These are phyloP conservation scores for Stephanodiscus minutulus DNA, from an alignment of 108 stramenopile genomes.

Conservation along the genomic window DNA sequence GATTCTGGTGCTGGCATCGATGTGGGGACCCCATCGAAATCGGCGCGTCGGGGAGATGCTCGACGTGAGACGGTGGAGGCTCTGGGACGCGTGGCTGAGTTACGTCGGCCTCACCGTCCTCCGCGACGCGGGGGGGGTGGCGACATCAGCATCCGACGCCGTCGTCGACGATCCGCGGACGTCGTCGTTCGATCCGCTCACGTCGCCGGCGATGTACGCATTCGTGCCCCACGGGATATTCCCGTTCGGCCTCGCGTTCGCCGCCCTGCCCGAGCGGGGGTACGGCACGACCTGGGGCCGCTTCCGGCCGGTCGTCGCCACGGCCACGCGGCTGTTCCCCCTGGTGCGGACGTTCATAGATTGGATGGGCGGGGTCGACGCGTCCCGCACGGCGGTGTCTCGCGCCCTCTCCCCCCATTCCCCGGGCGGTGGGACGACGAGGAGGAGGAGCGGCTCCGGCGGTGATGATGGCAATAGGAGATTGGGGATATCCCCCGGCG, in stretches of 20 bases:
- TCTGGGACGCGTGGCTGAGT: conserved; percentile 82
- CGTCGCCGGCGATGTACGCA: conserved; percentile 74
- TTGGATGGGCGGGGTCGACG: conserved; percentile 75
- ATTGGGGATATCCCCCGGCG: conserved; percentile 84
- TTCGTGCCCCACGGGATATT: conserved; percentile 93
- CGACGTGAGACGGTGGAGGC: conserved; percentile 62
- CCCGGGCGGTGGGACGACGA: no score
- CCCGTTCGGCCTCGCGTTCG: conserved; percentile 88
- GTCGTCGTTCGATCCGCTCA: conserved; percentile 28
- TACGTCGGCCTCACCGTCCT: conserved; percentile 79
- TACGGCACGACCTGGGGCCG: conserved; percentile 64
- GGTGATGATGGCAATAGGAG: conserved; percentile 33
- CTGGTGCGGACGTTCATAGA: conserved; percentile 69
- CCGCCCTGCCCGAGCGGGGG: conserved; percentile 54
- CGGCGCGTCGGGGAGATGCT: conserved; percentile 53
- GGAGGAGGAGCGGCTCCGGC: no score
- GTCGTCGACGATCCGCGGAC: background rate
- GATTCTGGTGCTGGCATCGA: conserved; percentile 21
- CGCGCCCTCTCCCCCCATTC: conserved; percentile 39
- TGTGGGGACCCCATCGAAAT: conserved; percentile 75
- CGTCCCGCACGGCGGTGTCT: conserved; percentile 66
- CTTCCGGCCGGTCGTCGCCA: conserved; percentile 80
- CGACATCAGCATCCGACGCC: no score
- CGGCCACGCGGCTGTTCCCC: conserved; percentile 79
- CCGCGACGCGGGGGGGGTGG: conserved; percentile 43